Base-by-base conservation (phyloP, 306 rosid species). In the Hippophae rhamnoides region DNA sequence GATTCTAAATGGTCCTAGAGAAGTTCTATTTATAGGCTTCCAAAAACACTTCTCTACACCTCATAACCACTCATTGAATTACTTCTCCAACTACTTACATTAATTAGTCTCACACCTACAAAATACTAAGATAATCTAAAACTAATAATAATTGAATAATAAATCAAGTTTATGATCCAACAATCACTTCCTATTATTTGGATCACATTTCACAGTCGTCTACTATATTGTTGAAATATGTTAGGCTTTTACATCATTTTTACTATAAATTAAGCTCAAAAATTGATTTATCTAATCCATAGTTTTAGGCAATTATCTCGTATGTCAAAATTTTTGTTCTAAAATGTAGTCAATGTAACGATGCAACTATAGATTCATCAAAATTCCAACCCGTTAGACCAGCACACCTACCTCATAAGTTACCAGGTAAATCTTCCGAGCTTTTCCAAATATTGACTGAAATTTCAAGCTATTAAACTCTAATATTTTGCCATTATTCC, bases 401-500 rank as follows among this genome's bases (percentile, higher is more conserved):
- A 25, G 44, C 50, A 40, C 42, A 43, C 57, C 62, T 6, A 7
- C 63, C 52, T 7, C 48, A 41, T 6, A 40, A 6, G 6, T 31
- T 52, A 5, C 52, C 70, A 63, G 72, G 75, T 69, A 56, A 65
- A 41, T 14, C 55, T 52, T n/a, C 3, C n/a, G 40, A 51, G 49
- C 60, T 49, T 31, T 13, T 8, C 9, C 56, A 56, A 18, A 7
- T 44, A 7, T 13, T 55, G 44, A 43, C n/a, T 57, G 54, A 25
- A 71, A 52, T 61, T 65, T 12, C 5, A 23, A 25, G 44, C 26
- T 58, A 23, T 1, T 42, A 11, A 18, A 25, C 53, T 12, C 53
- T 5, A 49, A 49, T 3, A 27, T 3, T 27, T 27, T 27, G 38
- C 38, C 38, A 27, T 27, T 27, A 1, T 27, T 27, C 38, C 38